These are phyloP conservation scores for Ganoderma sinense DNA, from an alignment of 1,284 basidiomycete species.

Conservation along the genomic window DNA sequence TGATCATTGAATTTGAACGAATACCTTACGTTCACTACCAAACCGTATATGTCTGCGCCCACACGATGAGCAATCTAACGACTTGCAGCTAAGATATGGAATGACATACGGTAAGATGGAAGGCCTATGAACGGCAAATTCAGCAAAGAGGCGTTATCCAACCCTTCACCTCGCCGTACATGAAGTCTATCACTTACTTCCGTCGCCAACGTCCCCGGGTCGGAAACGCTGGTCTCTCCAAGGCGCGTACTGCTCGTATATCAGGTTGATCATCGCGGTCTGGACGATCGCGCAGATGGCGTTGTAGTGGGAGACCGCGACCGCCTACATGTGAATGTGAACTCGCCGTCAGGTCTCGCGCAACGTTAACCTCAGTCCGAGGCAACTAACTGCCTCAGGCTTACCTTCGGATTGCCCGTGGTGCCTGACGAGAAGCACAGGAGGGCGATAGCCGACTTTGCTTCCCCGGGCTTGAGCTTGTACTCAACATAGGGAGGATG, in stretches of 20 bases:
- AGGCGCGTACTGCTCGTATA: conserved; percentile 48
- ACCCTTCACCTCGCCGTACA: too few species aligned
- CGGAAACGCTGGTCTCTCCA: conserved; percentile 48
- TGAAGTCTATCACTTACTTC: conserved; percentile 46
- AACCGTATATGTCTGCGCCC: conserved; percentile 48
- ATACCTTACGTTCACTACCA: conserved; percentile 35
- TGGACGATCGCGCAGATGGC: conserved; percentile 74
- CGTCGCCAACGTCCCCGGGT: conserved; percentile 62
- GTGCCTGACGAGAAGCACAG: conserved; percentile 84
- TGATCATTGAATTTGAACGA: background rate
- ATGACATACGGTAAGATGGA: conserved; percentile 38
- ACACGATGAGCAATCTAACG: background rate
- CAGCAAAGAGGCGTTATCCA: background rate
- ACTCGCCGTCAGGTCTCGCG: background rate
- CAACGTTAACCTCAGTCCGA: background rate
- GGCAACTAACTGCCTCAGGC: background rate
- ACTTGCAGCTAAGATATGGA: background rate
- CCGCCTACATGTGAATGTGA: conserved; percentile 51
- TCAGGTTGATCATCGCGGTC: conserved; percentile 53
- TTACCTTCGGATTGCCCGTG: conserved; percentile 79
- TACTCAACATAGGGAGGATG: conserved; percentile 37
- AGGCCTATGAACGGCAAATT: conserved; percentile 28
- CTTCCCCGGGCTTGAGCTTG: conserved; percentile 62
- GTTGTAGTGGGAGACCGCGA: conserved; percentile 72
- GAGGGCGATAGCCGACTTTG: conserved; percentile 68